Evolutionary conservation across 257 asterid species (phyloP).

Genomic region (Solanum bukasovii): DNA sequence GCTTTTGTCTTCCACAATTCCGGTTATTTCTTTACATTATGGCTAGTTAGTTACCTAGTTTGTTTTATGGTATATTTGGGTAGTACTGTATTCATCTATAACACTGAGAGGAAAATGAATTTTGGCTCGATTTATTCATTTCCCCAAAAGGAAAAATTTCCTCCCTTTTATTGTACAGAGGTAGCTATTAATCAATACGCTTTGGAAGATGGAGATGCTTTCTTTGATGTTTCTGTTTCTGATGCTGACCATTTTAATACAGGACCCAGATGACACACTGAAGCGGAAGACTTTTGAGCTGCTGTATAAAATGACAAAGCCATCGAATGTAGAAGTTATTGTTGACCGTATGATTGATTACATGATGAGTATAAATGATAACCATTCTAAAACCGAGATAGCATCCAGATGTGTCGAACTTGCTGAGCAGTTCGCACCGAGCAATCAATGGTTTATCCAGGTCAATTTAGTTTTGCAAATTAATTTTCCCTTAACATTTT

Average conservation of each 20-base stretch:
- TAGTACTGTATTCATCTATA: background rate
- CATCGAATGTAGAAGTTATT: conserved; percentile 97
- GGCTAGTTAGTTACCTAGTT: background rate
- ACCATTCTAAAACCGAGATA: conserved; percentile 92
- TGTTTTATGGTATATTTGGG: background rate
- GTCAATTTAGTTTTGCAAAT: conserved; percentile 22
- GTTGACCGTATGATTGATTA: conserved; percentile 93
- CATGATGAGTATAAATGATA: conserved; percentile 86
- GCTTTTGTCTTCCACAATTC: background rate
- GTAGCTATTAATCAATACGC: background rate
- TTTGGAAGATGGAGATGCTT: background rate
- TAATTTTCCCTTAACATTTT: background rate
- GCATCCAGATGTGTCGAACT: conserved; percentile 99
- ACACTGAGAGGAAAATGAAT: background rate
- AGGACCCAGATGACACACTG: conserved; percentile 98
- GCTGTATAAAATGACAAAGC: conserved; percentile 94
- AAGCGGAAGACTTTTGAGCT: conserved; percentile 96
- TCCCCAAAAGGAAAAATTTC: background rate
- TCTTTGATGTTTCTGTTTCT: background rate
- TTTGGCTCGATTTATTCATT: background rate
- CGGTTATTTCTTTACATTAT: background rate
- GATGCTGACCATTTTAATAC: background rate
- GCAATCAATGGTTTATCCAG: conserved; percentile 99
- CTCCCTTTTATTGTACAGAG: background rate
- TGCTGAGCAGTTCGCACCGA: conserved; percentile 97